Conservation (phyloP, 169 alveolate genomes). For the Plasmodium reichenowi region DNA sequence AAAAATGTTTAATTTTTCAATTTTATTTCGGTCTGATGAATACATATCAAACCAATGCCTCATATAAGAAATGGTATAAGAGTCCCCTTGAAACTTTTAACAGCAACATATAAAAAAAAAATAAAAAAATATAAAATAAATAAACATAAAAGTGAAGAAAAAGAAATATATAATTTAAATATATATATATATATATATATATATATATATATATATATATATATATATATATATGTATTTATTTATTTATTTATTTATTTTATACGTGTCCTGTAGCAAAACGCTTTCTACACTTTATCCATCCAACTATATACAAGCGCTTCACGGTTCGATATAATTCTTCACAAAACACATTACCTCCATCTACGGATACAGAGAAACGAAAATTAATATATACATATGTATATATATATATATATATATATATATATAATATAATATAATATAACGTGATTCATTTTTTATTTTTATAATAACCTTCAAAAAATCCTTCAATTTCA, state of each 20-base stretch:
- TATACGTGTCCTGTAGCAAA: conserved; percentile 73
- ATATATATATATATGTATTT: background rate
- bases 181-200: background rate
- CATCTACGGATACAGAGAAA: conserved; percentile 6
- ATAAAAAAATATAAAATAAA: background rate
- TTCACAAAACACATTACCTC: conserved; percentile 53
- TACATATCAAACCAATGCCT: conserved; percentile 72
- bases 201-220: background rate
- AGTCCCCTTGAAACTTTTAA: conserved; percentile 56
- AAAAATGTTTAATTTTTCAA: conserved; percentile 29
- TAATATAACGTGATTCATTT: background rate
- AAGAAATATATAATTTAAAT: background rate
- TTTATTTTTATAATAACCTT: conserved; percentile 16
- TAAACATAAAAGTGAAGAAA: background rate
- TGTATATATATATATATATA: background rate
- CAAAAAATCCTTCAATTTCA: conserved; percentile 56
- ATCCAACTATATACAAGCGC: conserved; percentile 63
- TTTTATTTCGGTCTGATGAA: conserved; percentile 30
- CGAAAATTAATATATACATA: too few relatives aligned
- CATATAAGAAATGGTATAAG: conserved; percentile 70
- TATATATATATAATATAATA: background rate
- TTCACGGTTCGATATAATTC: conserved; percentile 57
- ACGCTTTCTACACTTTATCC: conserved; percentile 61
- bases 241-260: background rate
- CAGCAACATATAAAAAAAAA: background rate